Evolutionary conservation across 2,329 filamentous ascomycete species (phyloP).

Genomic region (Ceratocystis eucalypticola): DNA sequence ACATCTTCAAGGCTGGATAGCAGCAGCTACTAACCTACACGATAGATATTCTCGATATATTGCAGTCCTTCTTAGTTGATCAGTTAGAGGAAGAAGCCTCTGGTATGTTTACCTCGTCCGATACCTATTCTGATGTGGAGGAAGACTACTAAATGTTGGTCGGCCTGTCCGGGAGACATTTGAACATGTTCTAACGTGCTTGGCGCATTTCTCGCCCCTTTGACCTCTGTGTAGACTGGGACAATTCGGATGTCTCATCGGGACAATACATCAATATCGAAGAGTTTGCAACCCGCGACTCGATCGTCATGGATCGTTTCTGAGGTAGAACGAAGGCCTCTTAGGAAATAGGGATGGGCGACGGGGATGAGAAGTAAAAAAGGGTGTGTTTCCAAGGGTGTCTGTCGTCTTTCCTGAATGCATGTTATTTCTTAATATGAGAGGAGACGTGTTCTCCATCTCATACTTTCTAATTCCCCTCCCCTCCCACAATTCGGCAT

Average conservation of each 20-base stretch:
- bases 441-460: background rate
- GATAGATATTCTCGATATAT: slow-evolving; percentile 33
- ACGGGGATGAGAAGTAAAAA: background rate
- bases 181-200: slow-evolving; percentile 13
- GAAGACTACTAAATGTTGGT: slow-evolving; percentile 1
- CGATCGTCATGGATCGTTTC: background rate
- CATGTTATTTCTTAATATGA: background rate
- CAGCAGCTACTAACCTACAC: background rate
- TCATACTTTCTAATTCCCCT: background rate
- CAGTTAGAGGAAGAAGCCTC: slow-evolving; percentile 46
- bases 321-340: background rate
- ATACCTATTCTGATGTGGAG: slow-evolving; percentile 8
- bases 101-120: slow-evolving; percentile 33
- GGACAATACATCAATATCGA: slow-evolving; percentile 11
- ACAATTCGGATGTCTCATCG: slow-evolving; percentile 11
- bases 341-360: background rate
- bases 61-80: slow-evolving; percentile 43
- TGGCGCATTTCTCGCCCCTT: background rate
- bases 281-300: background rate
- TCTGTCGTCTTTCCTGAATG: background rate
- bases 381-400: background rate
- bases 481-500: no score
- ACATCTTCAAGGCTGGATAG: no score
- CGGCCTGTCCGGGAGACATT: background rate
- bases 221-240: slow-evolving; percentile 4